These are phyloP conservation scores for Candida cerambycidarum DNA, from an alignment of 805 yeast genomes.

Conservation along the genomic window DNA sequence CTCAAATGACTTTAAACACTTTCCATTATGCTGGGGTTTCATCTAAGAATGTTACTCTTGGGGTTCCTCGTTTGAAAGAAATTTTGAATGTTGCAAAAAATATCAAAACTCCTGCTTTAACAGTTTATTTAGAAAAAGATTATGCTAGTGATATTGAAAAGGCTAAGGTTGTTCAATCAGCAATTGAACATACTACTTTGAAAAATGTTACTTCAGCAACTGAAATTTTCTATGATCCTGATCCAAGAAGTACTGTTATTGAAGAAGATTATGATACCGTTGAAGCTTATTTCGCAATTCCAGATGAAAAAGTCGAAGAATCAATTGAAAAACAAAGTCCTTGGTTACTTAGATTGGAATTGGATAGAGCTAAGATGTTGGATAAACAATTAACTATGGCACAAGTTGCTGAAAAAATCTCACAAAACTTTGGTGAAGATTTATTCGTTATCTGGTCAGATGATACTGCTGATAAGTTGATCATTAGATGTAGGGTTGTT, in stretches of 20 bases:
- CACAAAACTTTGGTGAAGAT: conserved; percentile 91
- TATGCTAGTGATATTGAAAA: conserved; percentile 85
- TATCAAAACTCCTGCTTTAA: conserved; percentile 98
- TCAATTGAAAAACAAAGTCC: conserved; percentile 94
- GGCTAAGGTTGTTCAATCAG: conserved; percentile 94
- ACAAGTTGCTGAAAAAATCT: conserved; percentile 94
- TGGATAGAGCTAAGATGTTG: conserved; percentile 98
- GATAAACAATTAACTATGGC: conserved; percentile 98
- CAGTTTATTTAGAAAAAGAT: conserved; percentile 83
- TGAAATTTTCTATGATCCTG: conserved; percentile 96
- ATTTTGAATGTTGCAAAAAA: conserved; percentile 97
- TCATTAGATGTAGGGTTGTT: conserved; percentile 96
- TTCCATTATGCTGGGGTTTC: conserved; percentile 99
- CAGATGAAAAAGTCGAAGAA: conserved; percentile 96
- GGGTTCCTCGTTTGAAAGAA: conserved; percentile 97
- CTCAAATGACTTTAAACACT: conserved; percentile 96
- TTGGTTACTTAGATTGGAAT: conserved; percentile 93
- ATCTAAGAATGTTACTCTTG: conserved; percentile 91
- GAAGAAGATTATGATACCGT: conserved; percentile 97
- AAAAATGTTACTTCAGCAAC: conserved; percentile 96
- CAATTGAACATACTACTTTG: conserved; percentile 94
- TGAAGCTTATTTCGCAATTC: conserved; percentile 94
- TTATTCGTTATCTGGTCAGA: conserved; percentile 98
- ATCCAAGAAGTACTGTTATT: conserved; percentile 94
- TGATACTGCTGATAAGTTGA: conserved; percentile 95